Percentiles rank a stretch among this genome's conserved stretches.
phyloP scores from a whole-genome alignment of 192 early-diverging fungal species.

The Martensiomyces pterosporus region DNA sequence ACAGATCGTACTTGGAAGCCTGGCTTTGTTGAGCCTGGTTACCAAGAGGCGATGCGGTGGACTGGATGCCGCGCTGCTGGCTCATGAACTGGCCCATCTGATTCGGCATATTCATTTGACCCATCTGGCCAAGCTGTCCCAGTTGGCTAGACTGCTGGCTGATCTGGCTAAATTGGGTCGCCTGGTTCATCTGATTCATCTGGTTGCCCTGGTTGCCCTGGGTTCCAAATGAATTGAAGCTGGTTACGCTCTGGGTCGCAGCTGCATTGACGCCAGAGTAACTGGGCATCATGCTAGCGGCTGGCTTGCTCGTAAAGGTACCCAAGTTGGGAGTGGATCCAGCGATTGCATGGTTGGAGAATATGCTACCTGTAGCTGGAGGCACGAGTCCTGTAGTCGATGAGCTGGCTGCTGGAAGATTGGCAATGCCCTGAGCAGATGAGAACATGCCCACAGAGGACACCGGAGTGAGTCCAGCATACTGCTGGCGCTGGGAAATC shows the following conservation, averaged over 20 bases:
- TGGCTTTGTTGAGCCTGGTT: constrained; percentile 1
- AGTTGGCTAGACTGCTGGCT: background rate
- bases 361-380: constrained; percentile 9
- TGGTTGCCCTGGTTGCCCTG: too few relatives aligned
- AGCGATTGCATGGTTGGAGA: constrained; percentile 24
- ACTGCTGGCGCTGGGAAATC: constrained; percentile 13
- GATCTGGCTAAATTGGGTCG: background rate
- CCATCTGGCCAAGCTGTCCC: background rate
- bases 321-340: constrained; percentile 47
- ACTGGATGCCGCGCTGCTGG: background rate
- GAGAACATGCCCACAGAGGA: constrained; percentile 18
- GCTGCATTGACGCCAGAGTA: constrained; percentile 8
- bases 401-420: constrained; percentile 29
- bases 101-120: too few relatives aligned
- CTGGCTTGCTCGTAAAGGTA: constrained; percentile 12
- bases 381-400: constrained; percentile 17
- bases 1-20: constrained; percentile 32
- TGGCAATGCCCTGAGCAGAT: constrained; percentile 16
- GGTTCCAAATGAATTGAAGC: constrained; percentile 29
- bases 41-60: background rate
- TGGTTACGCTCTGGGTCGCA: constrained; percentile 30
- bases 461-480: constrained; percentile 1
- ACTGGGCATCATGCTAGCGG: background rate
- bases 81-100: background rate
- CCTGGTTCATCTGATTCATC: constrained; percentile 11